Base-by-base conservation (phyloP, 441 rosid species). In the Capsella rubella region DNA sequence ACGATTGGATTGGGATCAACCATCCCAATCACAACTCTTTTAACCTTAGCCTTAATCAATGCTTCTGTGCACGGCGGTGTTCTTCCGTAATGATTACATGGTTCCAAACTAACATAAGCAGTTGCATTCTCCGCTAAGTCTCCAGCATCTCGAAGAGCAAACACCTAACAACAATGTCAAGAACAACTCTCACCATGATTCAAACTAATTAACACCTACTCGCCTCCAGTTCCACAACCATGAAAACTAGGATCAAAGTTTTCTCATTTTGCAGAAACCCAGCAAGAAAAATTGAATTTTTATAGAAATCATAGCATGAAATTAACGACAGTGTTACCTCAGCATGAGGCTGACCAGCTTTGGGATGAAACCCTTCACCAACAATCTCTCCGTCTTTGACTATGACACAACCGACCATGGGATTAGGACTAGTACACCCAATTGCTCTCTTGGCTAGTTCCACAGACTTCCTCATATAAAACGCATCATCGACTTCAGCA, bases 311-410 rank as follows among this genome's bases (percentile, higher is more conserved):
- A 47, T 47, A 10, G 55, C 27, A 46, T 10, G 42, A 47, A 46
- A 3, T 40, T 40, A 3, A 34, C 2, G 6, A 32, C 6, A 10
- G 55, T 69, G 42, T 80, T 82, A 95, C 98, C 95, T 95, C 98
- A 27, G 97, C 97, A 78, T 93, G 99, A 77, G 98, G 97, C 67
- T 91, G 90, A 14, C 98, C 98, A 63, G 98, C 97, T 87, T 93
- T 95, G 57, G 97, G 98, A 76, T 93, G 98, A 81, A 89, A 93
- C 37, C 98, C 98, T 87, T 93, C 82, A 31, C 99, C 98, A 43
- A 95, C 97, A 71, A 95, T 79, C 63, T 86, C 54, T 0, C 93
- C 96, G 51, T 95, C 94, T 82, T 89, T 90, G 37, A 95, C 95
- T 60, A 95, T 88, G 25, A 92, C 89, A 75, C 99, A 95, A 16